These are phyloP conservation scores for Uncinocarpus reesii DNA, from an alignment of 2,329 filamentous ascomycete genomes.

Conservation along the genomic window DNA sequence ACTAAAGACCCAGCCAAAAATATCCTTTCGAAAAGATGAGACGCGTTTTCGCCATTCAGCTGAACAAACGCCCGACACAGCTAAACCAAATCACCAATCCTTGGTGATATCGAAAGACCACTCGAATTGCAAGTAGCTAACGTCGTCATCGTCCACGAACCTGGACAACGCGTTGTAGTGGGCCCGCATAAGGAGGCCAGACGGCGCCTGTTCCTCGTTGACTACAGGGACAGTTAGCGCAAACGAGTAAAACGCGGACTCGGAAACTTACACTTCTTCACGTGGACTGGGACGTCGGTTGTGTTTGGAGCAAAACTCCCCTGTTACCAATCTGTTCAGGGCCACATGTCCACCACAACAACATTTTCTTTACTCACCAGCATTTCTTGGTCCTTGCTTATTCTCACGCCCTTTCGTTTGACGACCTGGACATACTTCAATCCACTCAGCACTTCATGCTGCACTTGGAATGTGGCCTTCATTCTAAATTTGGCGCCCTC, in stretches of 20 bases:
- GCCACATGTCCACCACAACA: too few relatives aligned
- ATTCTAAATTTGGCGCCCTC: slow-evolving; percentile 90
- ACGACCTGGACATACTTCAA: slow-evolving; percentile 93
- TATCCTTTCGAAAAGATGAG: neutral
- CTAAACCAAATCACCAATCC: slow-evolving; percentile 54
- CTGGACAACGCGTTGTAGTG: slow-evolving; percentile 81
- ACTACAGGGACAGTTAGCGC: slow-evolving; percentile 45
- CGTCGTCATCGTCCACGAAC: slow-evolving; percentile 92
- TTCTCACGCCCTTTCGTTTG: slow-evolving; percentile 74
- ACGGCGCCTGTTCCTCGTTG: slow-evolving; percentile 81
- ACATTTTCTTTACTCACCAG: too few relatives aligned
- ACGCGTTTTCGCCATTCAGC: slow-evolving; percentile 3
- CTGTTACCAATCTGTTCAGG: too few relatives aligned
- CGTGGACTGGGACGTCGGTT: slow-evolving; percentile 70
- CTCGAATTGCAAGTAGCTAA: slow-evolving; percentile 80
- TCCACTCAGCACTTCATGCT: slow-evolving; percentile 90
- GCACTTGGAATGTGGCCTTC: slow-evolving; percentile 87
- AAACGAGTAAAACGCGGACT: neutral
- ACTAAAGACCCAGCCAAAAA: neutral
- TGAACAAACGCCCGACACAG: slow-evolving; percentile 2
- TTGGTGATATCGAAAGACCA: slow-evolving; percentile 97
- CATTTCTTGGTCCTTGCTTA: slow-evolving; percentile 96
- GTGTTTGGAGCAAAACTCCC: slow-evolving; percentile 92
- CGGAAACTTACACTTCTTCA: slow-evolving; percentile 71
- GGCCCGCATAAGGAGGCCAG: slow-evolving; percentile 79